Base-by-base conservation (phyloP, 768 basidiomycete species). In the Leccinum uliginosum region DNA sequence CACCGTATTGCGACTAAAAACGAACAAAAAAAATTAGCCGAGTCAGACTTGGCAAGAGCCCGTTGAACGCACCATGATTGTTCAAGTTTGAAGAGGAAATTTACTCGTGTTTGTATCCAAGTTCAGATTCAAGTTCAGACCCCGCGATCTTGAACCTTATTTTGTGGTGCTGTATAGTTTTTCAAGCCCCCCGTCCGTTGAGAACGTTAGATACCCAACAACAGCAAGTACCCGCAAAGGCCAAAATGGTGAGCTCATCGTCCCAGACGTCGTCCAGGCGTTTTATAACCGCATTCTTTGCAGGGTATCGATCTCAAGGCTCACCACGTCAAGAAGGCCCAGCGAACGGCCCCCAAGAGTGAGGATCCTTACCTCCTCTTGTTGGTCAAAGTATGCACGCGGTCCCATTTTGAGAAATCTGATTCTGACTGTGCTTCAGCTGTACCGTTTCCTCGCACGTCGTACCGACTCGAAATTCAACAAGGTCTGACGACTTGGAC, bases 251-350 rank as follows among this genome's bases (percentile, higher is more conserved):
- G 81, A 86, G 87, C 77, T 76, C 80, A 75, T 68, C 70, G 76
- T 80, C 63, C 65, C 58, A 62, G 58, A 53, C 64, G 65, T 64
- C 62, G 67, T 59, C 62, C 49, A 65, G 51, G 47, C 27, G 50
- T 45, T 50, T 54, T 64, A 52, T 65, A 47, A 71, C 43, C 47
- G 52, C 23, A 24, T 34, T 45, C 1, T 17, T 23, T 58, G 47
- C 72, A 92, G 94, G 94, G 93, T 87, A 96, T 97, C 77, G 94
- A 97, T 79, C 84, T 98, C 77, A 81, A 82, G 75, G 79, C 81
- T 76, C 96, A 98, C 83, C 96, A 99, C 86, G 95, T 97, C 86
- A 96, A 91, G 87, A 98, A 97, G 84, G 86, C 94, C 66, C 79
- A 84, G 71, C 87, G 97, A 62, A 89, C 90, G 65, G 92, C 92